Evolutionary conservation across 2,329 filamentous ascomycete species (phyloP).

Genomic region (Microascus cirrosus): DNA sequence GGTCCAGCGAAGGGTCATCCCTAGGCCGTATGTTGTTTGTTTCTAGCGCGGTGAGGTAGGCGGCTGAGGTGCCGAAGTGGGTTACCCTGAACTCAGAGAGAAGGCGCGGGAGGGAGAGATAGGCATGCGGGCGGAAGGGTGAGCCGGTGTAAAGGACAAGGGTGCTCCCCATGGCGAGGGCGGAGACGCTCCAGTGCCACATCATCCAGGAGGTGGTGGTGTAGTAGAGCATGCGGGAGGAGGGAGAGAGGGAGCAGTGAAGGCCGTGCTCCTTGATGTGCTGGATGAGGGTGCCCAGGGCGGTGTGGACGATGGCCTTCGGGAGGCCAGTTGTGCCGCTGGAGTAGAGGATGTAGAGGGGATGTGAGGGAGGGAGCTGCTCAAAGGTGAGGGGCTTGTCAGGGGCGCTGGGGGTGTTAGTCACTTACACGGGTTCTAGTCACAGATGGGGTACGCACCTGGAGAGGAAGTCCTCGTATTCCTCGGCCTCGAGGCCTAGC

Average conservation of each 20-base stretch:
- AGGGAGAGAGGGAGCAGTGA: conserved; percentile 67
- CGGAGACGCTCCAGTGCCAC: conserved; percentile 95
- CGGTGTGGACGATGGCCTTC: conserved; percentile 90
- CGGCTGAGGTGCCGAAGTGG: conserved; percentile 90
- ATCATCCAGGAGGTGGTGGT: conserved; percentile 99
- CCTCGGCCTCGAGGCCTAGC: conserved; percentile 26
- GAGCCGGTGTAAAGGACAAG: conserved; percentile 87
- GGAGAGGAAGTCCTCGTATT: conserved; percentile 32
- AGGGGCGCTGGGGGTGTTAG: conserved; percentile 17
- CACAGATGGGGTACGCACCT: background rate
- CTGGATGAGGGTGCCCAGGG: conserved; percentile 80
- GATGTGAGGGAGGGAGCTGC: conserved; percentile 73
- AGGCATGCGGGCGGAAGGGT: conserved; percentile 69
- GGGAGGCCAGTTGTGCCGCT: conserved; percentile 80
- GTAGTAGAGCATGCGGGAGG: conserved; percentile 79
- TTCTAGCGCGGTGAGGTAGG: conserved; percentile 85
- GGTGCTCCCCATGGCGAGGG: conserved; percentile 70
- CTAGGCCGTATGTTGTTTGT: conserved; percentile 56
- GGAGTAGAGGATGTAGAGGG: conserved; percentile 88
- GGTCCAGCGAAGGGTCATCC: conserved; percentile 38
- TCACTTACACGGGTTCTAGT: background rate
- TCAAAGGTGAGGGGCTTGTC: conserved; percentile 50
- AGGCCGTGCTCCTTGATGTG: conserved; percentile 95
- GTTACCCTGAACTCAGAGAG: conserved; percentile 75
- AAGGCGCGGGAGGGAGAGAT: conserved; percentile 71